Base-by-base conservation (phyloP, 768 basidiomycete species). In the Butyriboletus loyo region DNA sequence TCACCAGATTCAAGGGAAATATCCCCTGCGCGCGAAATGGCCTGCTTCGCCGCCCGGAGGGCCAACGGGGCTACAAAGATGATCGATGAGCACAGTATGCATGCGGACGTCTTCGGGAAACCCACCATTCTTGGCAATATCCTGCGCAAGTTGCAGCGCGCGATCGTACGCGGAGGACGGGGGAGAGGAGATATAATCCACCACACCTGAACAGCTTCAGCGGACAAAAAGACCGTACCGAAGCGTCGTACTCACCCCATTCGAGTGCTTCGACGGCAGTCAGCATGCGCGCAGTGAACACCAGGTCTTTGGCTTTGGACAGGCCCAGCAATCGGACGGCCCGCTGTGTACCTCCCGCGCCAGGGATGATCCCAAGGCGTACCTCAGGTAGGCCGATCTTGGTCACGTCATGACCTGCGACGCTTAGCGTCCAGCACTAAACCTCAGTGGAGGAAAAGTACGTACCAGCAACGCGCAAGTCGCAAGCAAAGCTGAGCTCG, bases 371-470 rank as follows among this genome's bases (percentile, higher is more conserved):
- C 84, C 92, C 50, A 77, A 83, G 73, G 30, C 75, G 72, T 7
- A 77, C 87, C 66, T 95, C 92, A 1, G 94, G 92, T 8, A 98
- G 73, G 7, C 93, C 92, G 44, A 98, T 87, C 71, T 92, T 93
- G 47, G 85, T 84, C 37, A 91, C 92, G 49, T 70, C 65, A 56
- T 80, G 74, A 1, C 78, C 86, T 89, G 59, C 35, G 41, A 50
- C 25, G 38, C 35, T 48, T 19, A 54, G 36, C 24, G 13, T 8
- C 40, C 17, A 22, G 21, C 5, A n/a, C 14, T 30, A n/a, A 19
- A 37, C 4, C 36, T n/a, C 7, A 15, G 15, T 5, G 41, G 25
- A 19, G 21, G 15, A 37, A 44, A 22, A 24, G n/a, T 35, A 70
- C 77, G 52, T 69, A 92, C 93, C 90, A 54, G 88, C 93, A 25